Base-by-base conservation (phyloP, 805 yeast species). In the Ogataea pilisensis region DNA sequence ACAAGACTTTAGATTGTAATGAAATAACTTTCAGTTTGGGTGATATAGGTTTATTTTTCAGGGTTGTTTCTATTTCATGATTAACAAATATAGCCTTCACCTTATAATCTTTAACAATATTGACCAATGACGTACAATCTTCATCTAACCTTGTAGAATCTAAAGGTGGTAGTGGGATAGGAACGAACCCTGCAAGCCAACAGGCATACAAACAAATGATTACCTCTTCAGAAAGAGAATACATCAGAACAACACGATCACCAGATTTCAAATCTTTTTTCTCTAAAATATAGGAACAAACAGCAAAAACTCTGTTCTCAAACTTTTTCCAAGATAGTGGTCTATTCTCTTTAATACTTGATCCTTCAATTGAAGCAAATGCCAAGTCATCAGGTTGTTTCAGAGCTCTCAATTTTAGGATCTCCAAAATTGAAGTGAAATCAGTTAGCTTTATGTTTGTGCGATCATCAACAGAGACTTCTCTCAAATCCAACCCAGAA, bases 121-220 rank as follows among this genome's bases (percentile, higher is more conserved):
- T 75, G 8, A 78, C 66, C 39, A 89, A 73, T 0, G 84, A 81
- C 2, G 78, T 74, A 18, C 80, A 69, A 54, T 91, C 97, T 52
- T 86, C 96, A 4, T 75, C 80, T 8, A 82, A 67, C 39, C 89
- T 65, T 32, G 45, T 44, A 1, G 47, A 11, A 34, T 83, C 88
- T 31, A 89, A 64, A 0, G 95, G 89, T 8, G 80, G 66, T 57
- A 88, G 61, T 0, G 95, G 93, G 13, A 91, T 72, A 1, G 93
- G 87, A 3, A 85, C 72, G 4, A 88, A 42, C 8, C 96, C 96
- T 39, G 89, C 75, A 41, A 82, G 64, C 59, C 91, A 75, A 58
- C 98, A 91, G 0, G 99, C 97, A 61, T 81, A 79, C 1, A 89
- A 69, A 2, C 95, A 87, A 22, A 87, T 78, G 5, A 83, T 77